Conservation (phyloP, 192 early-diverging fungal species). For the Entomortierella lignicola region DNA sequence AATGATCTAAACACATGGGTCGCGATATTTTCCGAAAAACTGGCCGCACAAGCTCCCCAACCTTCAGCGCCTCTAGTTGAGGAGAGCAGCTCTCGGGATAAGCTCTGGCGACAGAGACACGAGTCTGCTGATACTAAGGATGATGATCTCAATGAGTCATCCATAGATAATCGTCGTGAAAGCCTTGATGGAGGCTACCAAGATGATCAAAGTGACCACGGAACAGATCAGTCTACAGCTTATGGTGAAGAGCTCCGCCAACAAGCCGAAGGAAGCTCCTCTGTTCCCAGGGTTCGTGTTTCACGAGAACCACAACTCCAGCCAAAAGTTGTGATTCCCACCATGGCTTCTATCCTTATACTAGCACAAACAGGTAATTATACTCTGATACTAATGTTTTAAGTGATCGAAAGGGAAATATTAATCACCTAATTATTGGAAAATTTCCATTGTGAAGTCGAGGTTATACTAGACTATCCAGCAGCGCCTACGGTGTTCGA, state of each 20-base stretch:
- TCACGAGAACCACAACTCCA: slow-evolving; percentile 3
- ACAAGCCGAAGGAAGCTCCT: slow-evolving; percentile 28
- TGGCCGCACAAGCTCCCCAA: slow-evolving; percentile 1
- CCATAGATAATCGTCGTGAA: background rate
- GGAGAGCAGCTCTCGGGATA: background rate
- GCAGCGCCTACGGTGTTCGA: slow-evolving; percentile 20
- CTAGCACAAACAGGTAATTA: slow-evolving; percentile 48
- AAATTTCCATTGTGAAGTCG: slow-evolving; percentile 26
- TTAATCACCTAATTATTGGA: too few relatives aligned
- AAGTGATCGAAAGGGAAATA: too few relatives aligned
- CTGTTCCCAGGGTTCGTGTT: background rate
- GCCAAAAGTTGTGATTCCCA: slow-evolving; percentile 37
- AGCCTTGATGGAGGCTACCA: slow-evolving; percentile 16
- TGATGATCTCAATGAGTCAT: slow-evolving; percentile 1
- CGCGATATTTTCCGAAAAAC: slow-evolving; percentile 24
- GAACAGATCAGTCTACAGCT: slow-evolving; percentile 40
- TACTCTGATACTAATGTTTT: too few relatives aligned
- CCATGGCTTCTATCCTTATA: slow-evolving; percentile 48
- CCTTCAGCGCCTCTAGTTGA: background rate
- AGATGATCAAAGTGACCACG: slow-evolving; percentile 49
- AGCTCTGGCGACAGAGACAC: background rate
- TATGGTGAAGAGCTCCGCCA: slow-evolving; percentile 49
- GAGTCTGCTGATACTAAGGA: slow-evolving; percentile 5
- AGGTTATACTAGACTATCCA: slow-evolving; percentile 46
- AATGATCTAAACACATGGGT: slow-evolving; percentile 48